Evolutionary conservation across 495 filamentous ascomycete species (phyloP), one percentile per base, ranked within the genome.

Genomic region (Podospora fimiseda): DNA sequence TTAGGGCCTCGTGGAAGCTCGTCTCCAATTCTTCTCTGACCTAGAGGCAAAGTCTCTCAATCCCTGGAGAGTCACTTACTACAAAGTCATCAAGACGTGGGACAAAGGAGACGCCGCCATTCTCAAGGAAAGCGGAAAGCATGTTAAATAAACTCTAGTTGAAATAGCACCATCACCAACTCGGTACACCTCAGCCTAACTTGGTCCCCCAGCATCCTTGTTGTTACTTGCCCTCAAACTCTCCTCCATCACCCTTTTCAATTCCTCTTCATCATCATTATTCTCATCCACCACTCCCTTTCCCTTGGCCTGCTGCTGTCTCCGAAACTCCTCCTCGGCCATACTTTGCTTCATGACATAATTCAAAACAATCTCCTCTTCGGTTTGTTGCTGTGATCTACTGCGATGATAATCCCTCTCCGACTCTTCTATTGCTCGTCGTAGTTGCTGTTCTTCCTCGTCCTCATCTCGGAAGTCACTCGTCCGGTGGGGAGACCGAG

Each of bases 291-390:
- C 43, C 40, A 47, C 44, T 22, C 16, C 58, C 54, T 50, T 48
- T 15, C 42, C 46, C 20, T 56, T 59, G 16, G 38, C 55, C 7
- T 49, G 54, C 18, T 53, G 48, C 41, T 64, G 61, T 7, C 57
- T 50, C 36, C 69, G 62, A 61, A 74, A 76, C 57, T 79, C 73
- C 49, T 81, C 79, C 69, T 90, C 87, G 0, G 77, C 75, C 18
- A 89, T 59, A 67, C 87, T 89, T 68, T 89, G 85, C 67, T 80
- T 83, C 71, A 83, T 87, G n/a, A 89, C 76, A 64, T 87, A 88
- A 54, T 88, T 83, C 63, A 91, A 60, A 21, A 91, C 77, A 53
- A 87, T 79, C 23, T 87, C 80, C 62, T 90, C 87, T 66, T 90
- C 87, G 0, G 74, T 77, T 57, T 63, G 75, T 20, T 79, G 61